Base-by-base conservation (phyloP, 805 yeast genomes). In the Scheffersomyces lignosus region DNA sequence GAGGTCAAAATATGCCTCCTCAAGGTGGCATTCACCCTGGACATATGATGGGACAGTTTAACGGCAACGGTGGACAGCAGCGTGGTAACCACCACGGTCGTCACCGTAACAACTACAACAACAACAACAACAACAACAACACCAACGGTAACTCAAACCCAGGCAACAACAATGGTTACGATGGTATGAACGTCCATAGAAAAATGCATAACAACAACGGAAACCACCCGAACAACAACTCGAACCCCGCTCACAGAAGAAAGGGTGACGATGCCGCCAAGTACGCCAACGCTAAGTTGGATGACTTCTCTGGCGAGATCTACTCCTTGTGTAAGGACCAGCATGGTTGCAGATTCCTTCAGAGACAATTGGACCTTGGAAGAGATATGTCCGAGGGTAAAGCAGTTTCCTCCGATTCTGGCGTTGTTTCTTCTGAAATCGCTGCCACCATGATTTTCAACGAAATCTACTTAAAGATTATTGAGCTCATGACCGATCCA, bases 331-430 rank as follows among this genome's bases (percentile, higher is more conserved):
- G 98, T 65, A 87, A 83, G 54, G 99, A 91, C 58, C 98, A 91
- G 64, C 96, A 91, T 57, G 98, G 99, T 6, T 91, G 98, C 58
- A 73, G 99, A 41, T 89, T 86, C 58, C 66, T 91, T 45, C 99
- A 91, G 63, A 79, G 84, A 45, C 95, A 89, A 58, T 71, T 93
- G 47, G 96, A 88, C 49, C 58, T 72, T 31, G 75, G 77, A 8
- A 78, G 75, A 22, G 68, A 62, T 20, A 47, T 44, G 4, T 51
- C 49, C 4, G 42, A 30, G 4, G 39, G 30, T 5, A 27, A 27
- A 14, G 15, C 30, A 16, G 25, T 15, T 10, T 18, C 20, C 18
- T 18, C 23, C 17, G 39, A 38, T 20, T 5, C 25, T 20, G 7
- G 9, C 17, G 45, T 40, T 1, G 34, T 49, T 34, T 37, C 53